Conservation (phyloP, 768 basidiomycete species). For the Psilocybe cyanescens region DNA sequence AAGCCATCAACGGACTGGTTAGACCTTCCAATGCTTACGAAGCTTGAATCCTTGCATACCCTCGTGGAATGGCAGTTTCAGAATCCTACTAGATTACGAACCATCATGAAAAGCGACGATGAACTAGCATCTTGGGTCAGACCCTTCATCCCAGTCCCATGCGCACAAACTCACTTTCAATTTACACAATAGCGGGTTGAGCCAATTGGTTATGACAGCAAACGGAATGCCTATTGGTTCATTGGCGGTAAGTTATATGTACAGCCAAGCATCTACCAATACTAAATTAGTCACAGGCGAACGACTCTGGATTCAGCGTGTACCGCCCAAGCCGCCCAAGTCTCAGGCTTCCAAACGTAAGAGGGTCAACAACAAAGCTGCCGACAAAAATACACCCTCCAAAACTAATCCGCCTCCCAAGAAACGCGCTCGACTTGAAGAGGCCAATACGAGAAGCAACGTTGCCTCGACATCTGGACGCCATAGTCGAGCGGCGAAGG, state of each 20-base stretch:
- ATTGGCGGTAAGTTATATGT: conserved; percentile 66
- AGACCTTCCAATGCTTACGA: conserved; percentile 67
- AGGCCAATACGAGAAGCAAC: neutral
- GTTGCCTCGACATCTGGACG: conserved; percentile 35
- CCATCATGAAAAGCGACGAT: conserved; percentile 79
- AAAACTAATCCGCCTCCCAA: conserved; percentile 13
- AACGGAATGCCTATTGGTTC: conserved; percentile 82
- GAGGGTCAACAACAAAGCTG: conserved; percentile 24
- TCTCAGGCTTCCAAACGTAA: conserved; percentile 42
- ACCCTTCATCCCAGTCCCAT: conserved; percentile 3
- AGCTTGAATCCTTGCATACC: conserved; percentile 75
- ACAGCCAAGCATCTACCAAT: neutral
- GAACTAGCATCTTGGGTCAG: conserved; percentile 80
- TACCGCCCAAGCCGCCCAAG: conserved; percentile 50
- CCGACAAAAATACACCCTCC: conserved; percentile 1
- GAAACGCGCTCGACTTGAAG: conserved; percentile 18
- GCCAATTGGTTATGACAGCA: conserved; percentile 83
- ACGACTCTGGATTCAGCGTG: conserved; percentile 87
- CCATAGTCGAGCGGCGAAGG: conserved; percentile 67
- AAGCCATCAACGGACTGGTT: conserved; percentile 65
- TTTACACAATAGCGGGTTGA: conserved; percentile 66
- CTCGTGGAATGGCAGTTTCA: conserved; percentile 90
- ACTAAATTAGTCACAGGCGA: conserved; percentile 51
- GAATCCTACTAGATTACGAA: conserved; percentile 69
- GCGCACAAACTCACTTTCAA: neutral